Conservation (phyloP, 768 basidiomycete genomes). For the Tricholoma terreum region DNA sequence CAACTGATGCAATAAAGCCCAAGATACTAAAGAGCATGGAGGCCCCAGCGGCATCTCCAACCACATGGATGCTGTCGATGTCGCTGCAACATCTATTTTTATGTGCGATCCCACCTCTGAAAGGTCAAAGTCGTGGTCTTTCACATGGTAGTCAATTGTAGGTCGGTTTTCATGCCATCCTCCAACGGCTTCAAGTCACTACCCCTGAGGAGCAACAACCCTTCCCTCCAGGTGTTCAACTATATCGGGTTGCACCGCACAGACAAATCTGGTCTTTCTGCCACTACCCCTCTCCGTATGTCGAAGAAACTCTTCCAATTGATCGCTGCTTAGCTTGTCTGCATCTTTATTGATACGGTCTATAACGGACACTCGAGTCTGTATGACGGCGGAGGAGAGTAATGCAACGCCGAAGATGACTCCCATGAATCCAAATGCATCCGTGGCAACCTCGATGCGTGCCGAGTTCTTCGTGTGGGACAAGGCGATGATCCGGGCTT, state of each 20-base stretch:
- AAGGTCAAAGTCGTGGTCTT: not conserved
- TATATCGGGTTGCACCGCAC: not conserved
- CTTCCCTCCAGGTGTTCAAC: not conserved
- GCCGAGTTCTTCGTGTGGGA: not conserved
- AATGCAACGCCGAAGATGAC: not conserved
- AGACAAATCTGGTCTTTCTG: not conserved
- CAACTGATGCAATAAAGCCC: not conserved
- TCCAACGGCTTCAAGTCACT: not conserved
- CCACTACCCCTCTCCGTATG: not conserved
- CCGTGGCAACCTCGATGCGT: not conserved
- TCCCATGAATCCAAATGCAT: not conserved
- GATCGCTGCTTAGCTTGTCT: not conserved
- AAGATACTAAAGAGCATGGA: not conserved
- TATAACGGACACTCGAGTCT: not conserved
- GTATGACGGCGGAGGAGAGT: not conserved
- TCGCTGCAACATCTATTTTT: not conserved
- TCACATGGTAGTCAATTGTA: not conserved
- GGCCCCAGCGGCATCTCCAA: not conserved
- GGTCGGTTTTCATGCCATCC: not conserved
- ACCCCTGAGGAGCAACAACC: no score
- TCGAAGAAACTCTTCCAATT: not conserved
- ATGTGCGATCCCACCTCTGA: not conserved
- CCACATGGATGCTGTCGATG: not conserved
- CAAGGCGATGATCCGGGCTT: not conserved
- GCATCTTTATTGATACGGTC: not conserved